phyloP scores from a whole-genome alignment of 148 eudicot genomes.

The Nyssa sinensis region DNA sequence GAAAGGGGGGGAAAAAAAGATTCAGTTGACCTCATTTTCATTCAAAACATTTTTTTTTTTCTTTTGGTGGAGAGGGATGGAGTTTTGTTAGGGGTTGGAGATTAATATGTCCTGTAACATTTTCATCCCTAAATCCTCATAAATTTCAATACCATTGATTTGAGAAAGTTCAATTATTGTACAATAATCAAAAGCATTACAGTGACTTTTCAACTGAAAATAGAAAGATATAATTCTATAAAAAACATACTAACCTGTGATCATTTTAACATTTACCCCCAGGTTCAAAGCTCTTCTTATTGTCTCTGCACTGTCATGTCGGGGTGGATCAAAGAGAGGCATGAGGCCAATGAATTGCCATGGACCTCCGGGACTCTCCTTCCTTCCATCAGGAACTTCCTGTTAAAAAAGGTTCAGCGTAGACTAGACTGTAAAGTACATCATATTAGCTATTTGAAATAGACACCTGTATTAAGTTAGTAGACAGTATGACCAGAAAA shows the following conservation, averaged over 20 bases:
- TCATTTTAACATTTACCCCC: conserved; percentile 62
- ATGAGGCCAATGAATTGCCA: conserved; percentile 55
- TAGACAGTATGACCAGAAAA: not conserved
- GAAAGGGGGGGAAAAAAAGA: too few species aligned
- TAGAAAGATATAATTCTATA: not conserved
- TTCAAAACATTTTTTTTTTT: too few species aligned
- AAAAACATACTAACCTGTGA: conserved; percentile 38
- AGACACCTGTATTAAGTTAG: not conserved
- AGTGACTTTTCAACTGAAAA: not conserved
- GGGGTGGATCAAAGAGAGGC: conserved; percentile 63
- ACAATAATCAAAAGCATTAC: not conserved
- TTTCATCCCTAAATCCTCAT: not conserved
- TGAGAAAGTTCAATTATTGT: not conserved
- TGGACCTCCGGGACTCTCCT: conserved; percentile 48
- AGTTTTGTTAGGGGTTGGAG: too few species aligned
- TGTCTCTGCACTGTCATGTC: conserved; percentile 63
- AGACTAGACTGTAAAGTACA: not conserved
- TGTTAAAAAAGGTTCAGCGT: conserved; percentile 16
- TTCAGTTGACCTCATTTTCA: too few species aligned
- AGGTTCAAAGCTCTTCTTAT: conserved; percentile 53
- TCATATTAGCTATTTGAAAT: not conserved
- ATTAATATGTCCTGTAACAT: too few species aligned
- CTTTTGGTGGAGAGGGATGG: too few species aligned
- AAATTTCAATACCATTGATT: not conserved
- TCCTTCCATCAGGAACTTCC: conserved; percentile 54